Base-by-base conservation (phyloP, 2,329 filamentous ascomycete species). In the Penicillium brevicompactum region DNA sequence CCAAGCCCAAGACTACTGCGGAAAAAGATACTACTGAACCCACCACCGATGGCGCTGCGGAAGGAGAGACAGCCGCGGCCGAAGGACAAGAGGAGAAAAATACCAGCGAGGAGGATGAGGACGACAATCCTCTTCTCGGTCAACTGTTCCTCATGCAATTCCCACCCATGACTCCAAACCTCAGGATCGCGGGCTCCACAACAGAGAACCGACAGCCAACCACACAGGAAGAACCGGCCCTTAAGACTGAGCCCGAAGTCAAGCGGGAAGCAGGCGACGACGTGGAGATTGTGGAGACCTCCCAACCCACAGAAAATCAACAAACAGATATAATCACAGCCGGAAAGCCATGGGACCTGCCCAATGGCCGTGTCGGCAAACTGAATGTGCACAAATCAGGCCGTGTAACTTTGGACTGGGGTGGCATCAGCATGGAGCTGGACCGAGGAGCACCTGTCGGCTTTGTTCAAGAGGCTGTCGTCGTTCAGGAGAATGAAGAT, bases 101-200 rank as follows among this genome's bases (percentile, higher is more conserved):
- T 38, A 49, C 58, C 7, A 59, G 52, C 18, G 53, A 60, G 31
- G 57, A 60, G 9, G 56, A 63, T 13, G 56, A 64, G 46, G 65
- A 65, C 22, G 56, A 67, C 18, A 60, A 59, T n/a, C 70, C 75
- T 41, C 75, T 79, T 16, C 73, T 81, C 34, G 81, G 85, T 51
- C 80, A 82, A 54, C 77, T 85, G 50, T 87, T 87, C 67, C 76
- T 87, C 49, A 83, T 87, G 68, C 85, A 87, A 68, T 82, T 87
- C 63, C 85, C 85, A 11, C 84, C 85, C 0, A 77, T 85, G 55
- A 81, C 86, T 4, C 85, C 85, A 5, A 81, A 82, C 55, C 78
- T 87, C 22, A 62, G 75, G 34, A 66, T 78, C 9, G 72, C 78
- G 1, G 66, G 64, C 13, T 61, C 61, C 2, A 61, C 51, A 16